phyloP scores from a whole-genome alignment of 2,329 filamentous ascomycete genomes.

The Colletotrichum destructivum region DNA sequence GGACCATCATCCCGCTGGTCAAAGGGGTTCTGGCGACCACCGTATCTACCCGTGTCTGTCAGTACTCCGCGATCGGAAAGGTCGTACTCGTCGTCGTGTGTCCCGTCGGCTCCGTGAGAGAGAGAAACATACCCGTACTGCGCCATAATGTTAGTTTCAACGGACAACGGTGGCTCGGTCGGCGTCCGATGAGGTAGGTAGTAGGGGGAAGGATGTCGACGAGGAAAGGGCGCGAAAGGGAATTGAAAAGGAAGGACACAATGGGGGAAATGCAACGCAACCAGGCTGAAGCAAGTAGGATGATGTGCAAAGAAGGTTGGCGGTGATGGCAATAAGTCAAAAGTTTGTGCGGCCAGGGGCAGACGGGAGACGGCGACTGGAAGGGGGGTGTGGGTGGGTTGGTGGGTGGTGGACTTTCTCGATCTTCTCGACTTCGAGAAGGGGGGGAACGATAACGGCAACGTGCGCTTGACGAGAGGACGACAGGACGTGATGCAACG shows the following conservation, averaged over 20 bases:
- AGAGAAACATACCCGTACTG: constrained; percentile 63
- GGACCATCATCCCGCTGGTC: constrained; percentile 64
- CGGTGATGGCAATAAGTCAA: constrained; percentile 25
- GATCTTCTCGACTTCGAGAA: constrained; percentile 38
- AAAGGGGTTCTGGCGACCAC: constrained; percentile 70
- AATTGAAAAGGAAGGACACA: constrained; percentile 8
- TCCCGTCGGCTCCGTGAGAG: constrained; percentile 36
- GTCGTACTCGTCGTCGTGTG: constrained; percentile 36
- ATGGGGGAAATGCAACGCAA: constrained; percentile 37
- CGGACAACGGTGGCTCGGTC: constrained; percentile 19
- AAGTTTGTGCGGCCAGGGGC: constrained; percentile 6
- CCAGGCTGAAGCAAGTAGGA: constrained; percentile 37
- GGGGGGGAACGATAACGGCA: constrained; percentile 28
- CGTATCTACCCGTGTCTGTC: constrained; percentile 66
- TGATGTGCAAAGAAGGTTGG: constrained; percentile 41
- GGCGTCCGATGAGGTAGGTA: constrained; percentile 11
- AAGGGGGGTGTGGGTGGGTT: background rate
- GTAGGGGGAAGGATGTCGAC: background rate
- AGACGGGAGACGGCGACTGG: constrained; percentile 3
- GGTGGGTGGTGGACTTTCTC: constrained; percentile 7
- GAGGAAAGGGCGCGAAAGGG: background rate
- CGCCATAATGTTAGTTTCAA: constrained; percentile 56
- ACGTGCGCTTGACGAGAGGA: constrained; percentile 18
- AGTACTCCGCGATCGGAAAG: constrained; percentile 34
- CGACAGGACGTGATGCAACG: constrained; percentile 18